Percentiles rank a stretch among this genome's conserved stretches.
Conservation (phyloP, 2,329 filamentous ascomycete species). For the Colletotrichum godetiae region DNA sequence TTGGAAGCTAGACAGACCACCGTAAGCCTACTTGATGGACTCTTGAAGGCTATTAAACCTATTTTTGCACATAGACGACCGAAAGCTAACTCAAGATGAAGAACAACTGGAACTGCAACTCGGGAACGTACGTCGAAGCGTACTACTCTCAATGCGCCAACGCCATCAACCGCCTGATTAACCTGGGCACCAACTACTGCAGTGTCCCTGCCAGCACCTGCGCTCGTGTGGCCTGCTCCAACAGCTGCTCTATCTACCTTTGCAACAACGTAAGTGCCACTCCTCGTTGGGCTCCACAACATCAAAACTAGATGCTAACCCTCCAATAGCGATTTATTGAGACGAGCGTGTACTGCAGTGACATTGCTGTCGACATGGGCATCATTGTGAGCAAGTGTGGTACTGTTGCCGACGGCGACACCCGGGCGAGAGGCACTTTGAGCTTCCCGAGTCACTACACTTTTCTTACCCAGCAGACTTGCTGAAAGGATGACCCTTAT, state of each 20-base stretch:
- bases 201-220: background rate
- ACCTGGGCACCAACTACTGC: slow-evolving; percentile 11
- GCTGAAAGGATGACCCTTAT: background rate
- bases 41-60: too few relatives aligned
- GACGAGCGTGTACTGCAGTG: background rate
- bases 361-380: slow-evolving; percentile 2
- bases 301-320: background rate
- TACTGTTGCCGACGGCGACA: background rate
- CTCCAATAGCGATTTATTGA: background rate
- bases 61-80: too few relatives aligned
- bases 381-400: background rate
- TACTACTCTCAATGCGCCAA: slow-evolving; percentile 9
- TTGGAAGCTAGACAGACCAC: slow-evolving; percentile 1
- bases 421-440: background rate
- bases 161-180: background rate
- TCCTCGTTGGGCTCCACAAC: too few relatives aligned
- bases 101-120: slow-evolving; percentile 1
- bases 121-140: background rate
- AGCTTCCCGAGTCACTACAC: background rate
- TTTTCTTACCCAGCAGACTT: background rate
- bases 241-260: slow-evolving; percentile 20
- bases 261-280: slow-evolving; percentile 22
- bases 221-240: slow-evolving; percentile 25
- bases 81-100: background rate
- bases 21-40: background rate